Evolutionary conservation across 177 flowering plant genomes (phyloP), one percentile per base, ranked within the genome.

Genomic region (Vitis hybrid): DNA sequence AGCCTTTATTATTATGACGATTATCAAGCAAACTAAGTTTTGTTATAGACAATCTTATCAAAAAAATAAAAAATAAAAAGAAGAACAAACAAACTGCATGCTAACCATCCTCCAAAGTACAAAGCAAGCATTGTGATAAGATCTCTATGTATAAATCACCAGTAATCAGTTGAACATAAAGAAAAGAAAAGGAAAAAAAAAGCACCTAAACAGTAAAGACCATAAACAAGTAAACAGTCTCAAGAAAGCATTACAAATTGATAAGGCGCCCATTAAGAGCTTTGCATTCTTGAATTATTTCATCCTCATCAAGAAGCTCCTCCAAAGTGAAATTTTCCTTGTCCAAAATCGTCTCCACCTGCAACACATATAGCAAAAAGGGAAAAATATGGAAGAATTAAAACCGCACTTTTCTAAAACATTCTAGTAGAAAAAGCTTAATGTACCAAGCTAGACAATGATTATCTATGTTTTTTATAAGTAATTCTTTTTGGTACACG

Each of bases 241-340:
- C 23, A 23, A 13, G 21, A 58, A 70, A 76, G 67, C 2, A 66
- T 75, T 89, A 93, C 98, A 88, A 93, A 77, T 89, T 93, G 13
- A 93, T 89, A 73, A 93, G 98, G 7, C 94, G 94, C 0, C 89
- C 85, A 75, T 93, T 93, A 21, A 93, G 87, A 51, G 94, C 89
- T 81, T 91, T 93, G 90, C 98, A 93, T 74, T 93, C 98, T 79
- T 93, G 98, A 77, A 93, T 91, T 58, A 91, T 87, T 78, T 93
- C 98, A 81, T 93, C 97, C 82, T 91, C 97, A 17, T 93, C 98
- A 60, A 91, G 84, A 67, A 93, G 91, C 72, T 93, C 98, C 67
- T 91, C 98, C 74, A 91, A 52, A 15, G 97, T 84, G 71, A 77
- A 86, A 65, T 78, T 86, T 1, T 91, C 92, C 79, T 87, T 93